Base-by-base conservation (phyloP, 2,329 filamentous ascomycete genomes). In the Colletotrichum simmondsii region DNA sequence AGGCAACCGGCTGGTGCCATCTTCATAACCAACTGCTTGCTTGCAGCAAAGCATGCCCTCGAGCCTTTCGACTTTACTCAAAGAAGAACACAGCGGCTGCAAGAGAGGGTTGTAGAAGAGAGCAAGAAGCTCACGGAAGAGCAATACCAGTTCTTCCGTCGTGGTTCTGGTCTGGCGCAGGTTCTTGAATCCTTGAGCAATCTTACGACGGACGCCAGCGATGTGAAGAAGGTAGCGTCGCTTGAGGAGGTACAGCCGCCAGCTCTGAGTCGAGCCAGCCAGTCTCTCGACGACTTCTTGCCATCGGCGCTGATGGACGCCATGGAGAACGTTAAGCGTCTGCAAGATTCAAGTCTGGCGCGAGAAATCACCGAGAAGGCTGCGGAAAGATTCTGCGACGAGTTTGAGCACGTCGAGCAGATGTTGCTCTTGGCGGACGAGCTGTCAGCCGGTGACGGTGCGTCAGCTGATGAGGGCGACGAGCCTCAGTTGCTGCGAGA, bases 241-340 rank as follows among this genome's bases (percentile, higher is more conserved):
- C 64, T 94, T 28, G 80, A 85, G 1, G 79, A 79, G 1, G 85
- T 93, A 1, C 88, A 92, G 71, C 87, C 90, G 0, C 83, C 87
- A 5, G 82, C 87, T 0, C 85, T 98, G n/a, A 83, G 88, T 1
- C 84, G 87, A 62, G 91, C 92, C 2, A 94, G 94, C 77, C 94
- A 95, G 77, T 89, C 88, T 53, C 87, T 99, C 7, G 97, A 99
- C 79, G 92, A 95, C 73, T 99, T 98, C 83, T 86, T 99, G 28
- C 95, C 97, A 0, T 97, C 95, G 1, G 97, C 96, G 3, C 87
- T 98, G 35, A 96, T 98, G 87, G 97, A 99, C 80, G 95, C 95
- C 3, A 91, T 94, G 77, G 93, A 97, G 63, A 94, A 95, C 73
- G 82, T 98, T 30, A 92, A 92, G 75, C 86, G 90, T 54, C 84